These are phyloP conservation scores for Colletotrichum coccodes DNA, from an alignment of 2,329 filamentous ascomycete genomes.

Conservation along the genomic window DNA sequence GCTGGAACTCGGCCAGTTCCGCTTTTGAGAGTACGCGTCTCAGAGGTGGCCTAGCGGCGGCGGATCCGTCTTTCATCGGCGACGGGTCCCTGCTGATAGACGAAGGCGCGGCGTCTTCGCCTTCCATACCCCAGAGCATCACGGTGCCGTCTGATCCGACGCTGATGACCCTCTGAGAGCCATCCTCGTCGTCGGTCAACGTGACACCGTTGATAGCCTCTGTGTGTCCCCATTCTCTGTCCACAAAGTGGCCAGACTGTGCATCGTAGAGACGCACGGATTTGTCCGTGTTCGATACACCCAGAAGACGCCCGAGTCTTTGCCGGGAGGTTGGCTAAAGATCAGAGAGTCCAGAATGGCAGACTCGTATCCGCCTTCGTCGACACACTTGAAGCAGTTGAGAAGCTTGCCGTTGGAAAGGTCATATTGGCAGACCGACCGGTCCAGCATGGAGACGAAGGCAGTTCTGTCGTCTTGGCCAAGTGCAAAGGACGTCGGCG, in stretches of 20 bases:
- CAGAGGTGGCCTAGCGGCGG: conserved; percentile 76
- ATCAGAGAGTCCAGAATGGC: conserved; percentile 85
- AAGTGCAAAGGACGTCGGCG: conserved; percentile 85
- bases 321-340: conserved; percentile 65
- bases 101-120: conserved; percentile 54
- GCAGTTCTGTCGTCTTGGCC: conserved; percentile 68
- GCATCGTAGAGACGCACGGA: conserved; percentile 91
- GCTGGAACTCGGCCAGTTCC: conserved; percentile 84
- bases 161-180: conserved; percentile 71
- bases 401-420: conserved; percentile 75
- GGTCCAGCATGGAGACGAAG: conserved; percentile 69
- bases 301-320: conserved; percentile 76
- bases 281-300: conserved; percentile 95
- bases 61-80: conserved; percentile 59
- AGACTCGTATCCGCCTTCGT: conserved; percentile 82
- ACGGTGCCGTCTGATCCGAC: conserved; percentile 84
- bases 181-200: conserved; percentile 70
- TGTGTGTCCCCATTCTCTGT: conserved; percentile 94
- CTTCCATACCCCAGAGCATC: conserved; percentile 78
- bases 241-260: conserved; percentile 79
- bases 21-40: conserved; percentile 87
- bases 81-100: conserved; percentile 63
- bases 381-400: conserved; percentile 83
- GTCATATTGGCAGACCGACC: conserved; percentile 70
- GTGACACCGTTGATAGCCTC: conserved; percentile 90